A percentile compares a stretch with the other conserved stretches of the same genome.
Conservation (phyloP, 192 early-diverging fungal genomes). For the Cladochytrium replicatum region DNA sequence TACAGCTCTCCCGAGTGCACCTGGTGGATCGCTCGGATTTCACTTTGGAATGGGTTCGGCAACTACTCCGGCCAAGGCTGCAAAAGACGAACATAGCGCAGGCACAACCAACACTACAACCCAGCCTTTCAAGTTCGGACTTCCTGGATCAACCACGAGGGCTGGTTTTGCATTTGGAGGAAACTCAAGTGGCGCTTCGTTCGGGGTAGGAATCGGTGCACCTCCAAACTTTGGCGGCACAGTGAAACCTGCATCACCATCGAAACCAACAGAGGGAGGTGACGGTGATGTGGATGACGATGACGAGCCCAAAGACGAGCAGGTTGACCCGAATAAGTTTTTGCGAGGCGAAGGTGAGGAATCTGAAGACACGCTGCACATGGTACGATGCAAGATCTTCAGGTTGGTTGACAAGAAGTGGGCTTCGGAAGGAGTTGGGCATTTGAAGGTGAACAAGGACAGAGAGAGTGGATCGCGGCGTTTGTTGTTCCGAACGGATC, state of each 20-base stretch:
- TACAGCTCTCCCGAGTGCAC: too few species aligned
- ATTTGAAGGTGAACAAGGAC: conserved; percentile 27
- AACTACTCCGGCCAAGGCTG: too few species aligned
- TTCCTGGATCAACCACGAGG: too few species aligned
- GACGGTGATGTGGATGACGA: conserved; percentile 23
- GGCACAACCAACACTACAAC: too few species aligned
- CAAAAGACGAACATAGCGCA: too few species aligned
- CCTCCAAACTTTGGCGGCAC: conserved; percentile 11
- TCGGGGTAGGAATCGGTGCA: too few species aligned
- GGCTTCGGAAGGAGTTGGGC: conserved; percentile 23
- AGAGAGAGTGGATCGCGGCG: conserved; percentile 18
- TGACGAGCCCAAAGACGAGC: conserved; percentile 13
- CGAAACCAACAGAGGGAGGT: conserved; percentile 2
- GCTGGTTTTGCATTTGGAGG: too few species aligned
- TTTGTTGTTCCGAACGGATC: conserved; percentile 30
- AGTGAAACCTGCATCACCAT: background rate
- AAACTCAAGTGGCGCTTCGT: too few species aligned
- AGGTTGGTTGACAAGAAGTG: conserved; percentile 11
- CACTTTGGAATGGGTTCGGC: too few species aligned
- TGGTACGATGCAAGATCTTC: conserved; percentile 15
- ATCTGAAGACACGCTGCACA: conserved; percentile 20
- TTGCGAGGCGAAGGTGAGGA: conserved; percentile 36
- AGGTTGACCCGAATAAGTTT: conserved; percentile 18
- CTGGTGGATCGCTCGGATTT: too few species aligned
- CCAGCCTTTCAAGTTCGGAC: too few species aligned